Evolutionary conservation across 2,329 filamentous ascomycete species (phyloP), one percentile per base, ranked within the genome.

Genomic region (Trichoderma sp.): DNA sequence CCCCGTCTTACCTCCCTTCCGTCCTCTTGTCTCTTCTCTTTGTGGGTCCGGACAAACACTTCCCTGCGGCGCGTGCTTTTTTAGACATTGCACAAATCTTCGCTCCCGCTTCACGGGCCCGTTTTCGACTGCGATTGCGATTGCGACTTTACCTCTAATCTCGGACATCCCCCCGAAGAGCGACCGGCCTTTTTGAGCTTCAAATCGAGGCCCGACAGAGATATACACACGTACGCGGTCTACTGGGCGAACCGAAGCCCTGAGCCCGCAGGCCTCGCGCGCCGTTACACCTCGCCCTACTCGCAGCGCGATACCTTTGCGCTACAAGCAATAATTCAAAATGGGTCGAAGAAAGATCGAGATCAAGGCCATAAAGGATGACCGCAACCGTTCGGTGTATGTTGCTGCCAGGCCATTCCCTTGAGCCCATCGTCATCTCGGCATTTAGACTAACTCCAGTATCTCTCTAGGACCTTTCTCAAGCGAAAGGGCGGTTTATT

Each of bases 311-410:
- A 72, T 64, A 60, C 51, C 63, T 21, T 30, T 66, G 75, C 70
- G 65, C 71, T 56, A 53, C 71, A 66, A 39, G 66, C 71, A 21
- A 36, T 30, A 36, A 12, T 65, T 75, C 74, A 80, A 61, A 67
- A 99, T 99, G 96, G 96, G 96, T 82, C 92, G 96, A 83, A 91
- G 96, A 88, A 99, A 99, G 90, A 99, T 99, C 81, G 96, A 98
- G 86, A 98, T 99, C 87, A 98, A 98, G 85, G 94, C 95, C 77
- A 98, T 98, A 88, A 98, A 97, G 84, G 95, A 98, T 90, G 95
- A 98, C 84, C 91, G 95, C 79, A 98, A 98, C 81, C 94, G 95
- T 81, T 97, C 95, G 79, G 95, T 98, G 95, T 98, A 94, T 83
- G 93, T 86, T 34, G 72, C 58, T 62, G n/a, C 61, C 43, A 9